phyloP scores from a whole-genome alignment of 2,329 filamentous ascomycete genomes.

The Trichoderma asperellum region DNA sequence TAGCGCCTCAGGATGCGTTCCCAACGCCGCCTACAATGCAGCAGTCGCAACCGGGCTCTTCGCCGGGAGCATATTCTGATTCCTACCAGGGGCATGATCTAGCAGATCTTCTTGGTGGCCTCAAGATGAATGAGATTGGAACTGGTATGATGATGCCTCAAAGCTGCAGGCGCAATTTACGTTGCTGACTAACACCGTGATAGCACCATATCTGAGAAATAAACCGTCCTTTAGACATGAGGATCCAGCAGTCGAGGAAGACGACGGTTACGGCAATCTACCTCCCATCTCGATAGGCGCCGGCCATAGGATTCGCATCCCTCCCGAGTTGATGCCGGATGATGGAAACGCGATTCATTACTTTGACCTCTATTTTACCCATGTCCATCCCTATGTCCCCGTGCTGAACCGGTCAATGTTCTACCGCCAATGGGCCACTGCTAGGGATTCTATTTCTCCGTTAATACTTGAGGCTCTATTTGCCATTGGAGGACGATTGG shows the following conservation, averaged over 20 bases:
- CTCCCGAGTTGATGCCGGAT: conserved; percentile 88
- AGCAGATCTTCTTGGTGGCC: conserved; percentile 78
- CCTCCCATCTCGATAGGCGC: conserved; percentile 70
- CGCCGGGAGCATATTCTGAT: conserved; percentile 61
- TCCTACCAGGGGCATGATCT: conserved; percentile 72
- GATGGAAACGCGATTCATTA: conserved; percentile 81
- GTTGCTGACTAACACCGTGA: not conserved
- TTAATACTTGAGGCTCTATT: conserved; percentile 89
- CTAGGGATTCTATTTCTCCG: conserved; percentile 83
- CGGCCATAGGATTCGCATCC: conserved; percentile 82
- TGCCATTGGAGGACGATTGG: conserved; percentile 81
- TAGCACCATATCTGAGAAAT: conserved; percentile 83
- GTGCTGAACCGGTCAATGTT: conserved; percentile 82
- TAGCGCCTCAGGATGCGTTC: conserved; percentile 55
- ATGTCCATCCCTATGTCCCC: conserved; percentile 91
- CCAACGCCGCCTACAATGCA: conserved; percentile 51
- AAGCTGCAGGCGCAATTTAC: not conserved
- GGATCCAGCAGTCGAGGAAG: conserved; percentile 68
- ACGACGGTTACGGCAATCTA: conserved; percentile 74
- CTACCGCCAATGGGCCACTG: conserved; percentile 86
- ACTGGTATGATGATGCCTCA: conserved; percentile 63
- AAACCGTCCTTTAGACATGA: conserved; percentile 56
- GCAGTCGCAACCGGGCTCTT: conserved; percentile 40
- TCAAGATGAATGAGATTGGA: conserved; percentile 85
- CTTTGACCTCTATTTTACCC: conserved; percentile 86